Evolutionary conservation across 2,329 filamentous ascomycete genomes (phyloP).

Genomic region (Corynespora cassiicola): DNA sequence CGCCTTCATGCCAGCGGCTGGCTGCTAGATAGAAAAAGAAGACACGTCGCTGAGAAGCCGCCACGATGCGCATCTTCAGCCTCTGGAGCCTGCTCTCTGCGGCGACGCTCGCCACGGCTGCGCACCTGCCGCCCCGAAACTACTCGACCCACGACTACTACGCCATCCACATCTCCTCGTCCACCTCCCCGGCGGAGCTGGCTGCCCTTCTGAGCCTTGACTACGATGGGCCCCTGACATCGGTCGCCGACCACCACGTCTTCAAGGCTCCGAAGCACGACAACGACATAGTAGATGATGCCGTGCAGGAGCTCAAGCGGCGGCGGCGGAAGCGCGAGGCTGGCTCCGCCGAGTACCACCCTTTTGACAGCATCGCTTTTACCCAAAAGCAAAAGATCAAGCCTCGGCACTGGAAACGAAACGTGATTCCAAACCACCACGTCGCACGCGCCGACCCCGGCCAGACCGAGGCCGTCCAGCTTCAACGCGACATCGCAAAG

Average conservation of each 20-base stretch:
- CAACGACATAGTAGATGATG: conserved; percentile 61
- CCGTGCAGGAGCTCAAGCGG: conserved; percentile 61
- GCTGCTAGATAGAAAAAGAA: neutral
- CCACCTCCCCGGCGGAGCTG: conserved; percentile 70
- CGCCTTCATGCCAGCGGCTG: neutral
- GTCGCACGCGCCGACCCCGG: conserved; percentile 25
- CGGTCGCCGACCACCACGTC: conserved; percentile 81
- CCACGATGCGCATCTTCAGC: conserved; percentile 52
- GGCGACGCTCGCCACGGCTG: conserved; percentile 37
- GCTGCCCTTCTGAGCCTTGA: conserved; percentile 75
- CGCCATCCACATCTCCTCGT: conserved; percentile 79
- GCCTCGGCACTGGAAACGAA: conserved; percentile 67
- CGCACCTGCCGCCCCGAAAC: conserved; percentile 65
- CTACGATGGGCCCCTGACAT: conserved; percentile 81
- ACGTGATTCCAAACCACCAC: conserved; percentile 35
- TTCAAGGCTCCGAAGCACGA: conserved; percentile 72
- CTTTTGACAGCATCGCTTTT: conserved; percentile 77
- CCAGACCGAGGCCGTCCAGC: conserved; percentile 56
- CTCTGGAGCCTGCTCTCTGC: conserved; percentile 50
- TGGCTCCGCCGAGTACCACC: conserved; percentile 52
- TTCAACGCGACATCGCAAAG: conserved; percentile 49
- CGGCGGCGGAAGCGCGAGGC: conserved; percentile 67
- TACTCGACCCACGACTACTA: conserved; percentile 90
- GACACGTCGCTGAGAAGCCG: too few species aligned
- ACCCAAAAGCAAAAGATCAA: conserved; percentile 78